These are phyloP conservation scores for Zoysia matrella DNA, from an alignment of 202 grass and related monocot species.

Conservation along the genomic window DNA sequence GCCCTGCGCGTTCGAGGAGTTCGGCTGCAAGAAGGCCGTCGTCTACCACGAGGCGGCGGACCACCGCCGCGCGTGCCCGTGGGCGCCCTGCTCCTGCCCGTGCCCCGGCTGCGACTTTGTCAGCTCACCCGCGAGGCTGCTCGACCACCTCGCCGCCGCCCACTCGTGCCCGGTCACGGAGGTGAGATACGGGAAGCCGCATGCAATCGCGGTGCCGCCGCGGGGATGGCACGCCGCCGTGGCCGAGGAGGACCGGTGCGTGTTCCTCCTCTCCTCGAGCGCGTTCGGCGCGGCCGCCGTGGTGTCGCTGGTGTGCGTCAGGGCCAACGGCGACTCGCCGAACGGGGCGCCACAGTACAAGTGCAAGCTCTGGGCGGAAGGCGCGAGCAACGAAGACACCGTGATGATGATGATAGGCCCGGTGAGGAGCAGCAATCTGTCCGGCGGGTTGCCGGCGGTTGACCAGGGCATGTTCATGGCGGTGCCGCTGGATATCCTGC, in stretches of 20 bases:
- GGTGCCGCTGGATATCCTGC: slow-evolving; percentile 19
- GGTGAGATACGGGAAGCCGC: background rate
- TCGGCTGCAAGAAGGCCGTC: slow-evolving; percentile 4
- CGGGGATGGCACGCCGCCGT: background rate
- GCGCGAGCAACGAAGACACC: background rate
- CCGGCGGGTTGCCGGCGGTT: background rate
- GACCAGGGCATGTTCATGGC: slow-evolving; percentile 28
- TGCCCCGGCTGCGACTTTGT: background rate
- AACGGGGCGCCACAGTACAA: background rate
- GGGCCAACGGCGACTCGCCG: background rate
- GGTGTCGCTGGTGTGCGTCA: slow-evolving; percentile 21
- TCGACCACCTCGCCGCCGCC: background rate
- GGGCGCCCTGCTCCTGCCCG: slow-evolving; percentile 34
- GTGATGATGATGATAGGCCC: background rate
- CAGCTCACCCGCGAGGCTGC: slow-evolving; percentile 13
- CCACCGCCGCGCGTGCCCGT: slow-evolving; percentile 26
- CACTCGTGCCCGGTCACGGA: slow-evolving; percentile 7
- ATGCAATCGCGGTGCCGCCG: background rate
- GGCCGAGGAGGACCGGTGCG: background rate
- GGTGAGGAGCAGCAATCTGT: slow-evolving; percentile 18
- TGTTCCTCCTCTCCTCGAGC: slow-evolving; percentile 21
- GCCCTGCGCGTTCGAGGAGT: slow-evolving; percentile 3
- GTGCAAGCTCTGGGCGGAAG: slow-evolving; percentile 32
- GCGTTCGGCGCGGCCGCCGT: background rate
- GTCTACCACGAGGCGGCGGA: background rate